phyloP scores from a whole-genome alignment of 75 land plant genomes.

The Pinus albicaulis region DNA sequence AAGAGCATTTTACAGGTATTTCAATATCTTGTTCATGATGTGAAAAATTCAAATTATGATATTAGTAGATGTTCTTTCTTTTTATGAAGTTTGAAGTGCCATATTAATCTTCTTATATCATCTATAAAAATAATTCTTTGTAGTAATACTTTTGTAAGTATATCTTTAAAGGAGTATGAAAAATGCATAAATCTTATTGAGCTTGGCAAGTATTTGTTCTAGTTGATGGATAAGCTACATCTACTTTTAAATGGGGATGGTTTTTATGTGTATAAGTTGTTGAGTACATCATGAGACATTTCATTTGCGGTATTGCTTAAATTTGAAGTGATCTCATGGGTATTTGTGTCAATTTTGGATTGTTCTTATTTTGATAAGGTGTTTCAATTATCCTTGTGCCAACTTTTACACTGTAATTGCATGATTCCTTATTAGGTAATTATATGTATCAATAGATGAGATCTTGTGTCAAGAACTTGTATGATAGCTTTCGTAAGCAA shows the following conservation, averaged over 20 bases:
- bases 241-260: too few relatives aligned
- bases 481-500: not conserved
- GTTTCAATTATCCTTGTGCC: not conserved
- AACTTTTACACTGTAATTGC: not conserved
- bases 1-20: constrained; percentile 77
- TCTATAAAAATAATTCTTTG: not conserved
- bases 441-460: not conserved
- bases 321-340: not conserved
- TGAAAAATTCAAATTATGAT: not conserved
- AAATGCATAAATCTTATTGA: not conserved
- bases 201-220: not conserved
- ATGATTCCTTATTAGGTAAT: not conserved
- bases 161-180: not conserved
- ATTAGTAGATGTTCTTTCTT: not conserved
- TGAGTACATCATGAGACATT: not conserved
- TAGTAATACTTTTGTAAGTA: not conserved
- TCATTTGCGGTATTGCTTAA: not conserved
- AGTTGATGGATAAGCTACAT: not conserved
- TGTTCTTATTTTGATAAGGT: not conserved
- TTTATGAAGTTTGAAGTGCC: not conserved
- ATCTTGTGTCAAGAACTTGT: not conserved
- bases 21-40: not conserved
- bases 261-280: too few relatives aligned
- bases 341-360: not conserved
- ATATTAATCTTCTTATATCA: not conserved